Conservation (phyloP, 768 basidiomycete species). For the Leccinum boreale region DNA sequence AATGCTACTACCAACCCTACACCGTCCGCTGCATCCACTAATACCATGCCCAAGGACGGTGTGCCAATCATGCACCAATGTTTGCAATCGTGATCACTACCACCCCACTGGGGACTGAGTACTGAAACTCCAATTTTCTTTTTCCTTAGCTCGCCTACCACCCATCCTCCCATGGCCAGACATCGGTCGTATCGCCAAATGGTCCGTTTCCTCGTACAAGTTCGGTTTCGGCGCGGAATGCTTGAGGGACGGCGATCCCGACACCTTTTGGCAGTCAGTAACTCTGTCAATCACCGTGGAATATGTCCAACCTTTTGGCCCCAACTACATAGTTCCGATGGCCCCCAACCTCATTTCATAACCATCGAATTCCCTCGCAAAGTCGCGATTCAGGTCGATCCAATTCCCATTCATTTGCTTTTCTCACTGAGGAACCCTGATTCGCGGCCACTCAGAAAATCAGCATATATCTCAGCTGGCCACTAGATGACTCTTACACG, state of each 20-base stretch:
- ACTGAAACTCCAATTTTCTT: not conserved
- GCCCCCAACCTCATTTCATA: constrained; percentile 95
- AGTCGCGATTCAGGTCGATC: constrained; percentile 77
- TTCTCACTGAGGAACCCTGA: constrained; percentile 2
- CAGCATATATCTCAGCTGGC: constrained; percentile 76
- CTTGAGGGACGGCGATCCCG: constrained; percentile 80
- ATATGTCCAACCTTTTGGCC: not conserved
- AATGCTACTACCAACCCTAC: constrained; percentile 9
- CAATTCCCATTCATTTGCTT: not conserved
- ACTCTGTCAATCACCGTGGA: not conserved
- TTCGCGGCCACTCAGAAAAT: constrained; percentile 59
- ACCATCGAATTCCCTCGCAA: constrained; percentile 91
- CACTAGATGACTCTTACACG: constrained; percentile 94
- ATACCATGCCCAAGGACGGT: constrained; percentile 31
- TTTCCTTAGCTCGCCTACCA: constrained; percentile 34
- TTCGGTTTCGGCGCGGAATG: constrained; percentile 96
- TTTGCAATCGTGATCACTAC: constrained; percentile 15
- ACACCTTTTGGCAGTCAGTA: constrained; percentile 97
- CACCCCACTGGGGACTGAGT: not conserved
- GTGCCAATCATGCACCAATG: constrained; percentile 38
- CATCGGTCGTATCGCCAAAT: constrained; percentile 85
- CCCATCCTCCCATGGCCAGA: constrained; percentile 71
- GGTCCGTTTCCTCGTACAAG: constrained; percentile 96
- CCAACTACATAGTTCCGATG: constrained; percentile 64
- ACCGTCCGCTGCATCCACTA: constrained; percentile 7